Evolutionary conservation across 2,329 filamentous ascomycete species (phyloP).

Genomic region (Hypoxylon sp.): DNA sequence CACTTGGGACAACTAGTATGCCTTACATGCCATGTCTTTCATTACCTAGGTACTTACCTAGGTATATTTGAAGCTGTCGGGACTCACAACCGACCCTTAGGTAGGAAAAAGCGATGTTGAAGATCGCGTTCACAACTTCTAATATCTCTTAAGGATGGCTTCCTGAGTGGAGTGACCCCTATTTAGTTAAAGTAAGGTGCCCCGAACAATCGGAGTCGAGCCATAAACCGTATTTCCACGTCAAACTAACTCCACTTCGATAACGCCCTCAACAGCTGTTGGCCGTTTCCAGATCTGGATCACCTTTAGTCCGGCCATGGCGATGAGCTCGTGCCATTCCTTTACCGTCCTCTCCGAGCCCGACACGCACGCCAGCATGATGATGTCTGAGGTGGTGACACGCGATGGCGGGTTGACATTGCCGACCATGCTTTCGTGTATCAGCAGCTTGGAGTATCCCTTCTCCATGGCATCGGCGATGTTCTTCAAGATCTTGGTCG

Average conservation of each 20-base stretch:
- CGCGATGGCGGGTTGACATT: conserved; percentile 40
- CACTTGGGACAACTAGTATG: too few relatives aligned
- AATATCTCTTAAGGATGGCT: too few relatives aligned
- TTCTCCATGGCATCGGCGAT: conserved; percentile 38
- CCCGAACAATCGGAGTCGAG: neutral
- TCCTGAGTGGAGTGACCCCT: neutral
- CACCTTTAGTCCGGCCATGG: conserved; percentile 38
- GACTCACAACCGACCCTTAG: too few relatives aligned
- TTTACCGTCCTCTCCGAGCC: conserved; percentile 45
- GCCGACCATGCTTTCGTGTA: conserved; percentile 49
- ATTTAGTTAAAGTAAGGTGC: neutral
- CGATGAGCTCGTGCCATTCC: conserved; percentile 44
- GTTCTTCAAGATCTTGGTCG: conserved; percentile 38
- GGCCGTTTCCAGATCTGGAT: conserved; percentile 45
- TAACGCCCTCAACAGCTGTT: conserved; percentile 43
- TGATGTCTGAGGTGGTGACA: conserved; percentile 47
- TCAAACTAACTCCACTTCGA: conserved; percentile 40
- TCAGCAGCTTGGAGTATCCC: conserved; percentile 48
- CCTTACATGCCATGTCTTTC: too few relatives aligned
- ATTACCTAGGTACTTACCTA: too few relatives aligned
- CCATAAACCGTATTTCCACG: neutral
- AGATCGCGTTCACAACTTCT: too few relatives aligned
- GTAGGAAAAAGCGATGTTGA: too few relatives aligned
- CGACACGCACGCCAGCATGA: conserved; percentile 46
- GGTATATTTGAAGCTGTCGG: too few relatives aligned